Base-by-base conservation (phyloP, 2,329 filamentous ascomycete genomes). In the Neonectria sp. region DNA sequence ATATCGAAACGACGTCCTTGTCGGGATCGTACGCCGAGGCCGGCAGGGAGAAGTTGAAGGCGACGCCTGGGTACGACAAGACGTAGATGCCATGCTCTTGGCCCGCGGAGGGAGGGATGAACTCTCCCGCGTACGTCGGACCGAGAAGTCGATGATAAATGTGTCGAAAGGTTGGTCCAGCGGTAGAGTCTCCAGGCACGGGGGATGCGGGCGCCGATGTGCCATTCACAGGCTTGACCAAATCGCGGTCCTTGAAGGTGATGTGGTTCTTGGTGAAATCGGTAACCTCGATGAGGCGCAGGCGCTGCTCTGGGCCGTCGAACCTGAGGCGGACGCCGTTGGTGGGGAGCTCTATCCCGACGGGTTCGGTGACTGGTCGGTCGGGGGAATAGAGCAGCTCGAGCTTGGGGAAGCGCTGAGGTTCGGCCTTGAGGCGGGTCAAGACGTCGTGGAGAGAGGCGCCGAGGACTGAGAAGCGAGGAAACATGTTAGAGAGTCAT, bases 61-160 rank as follows among this genome's bases (percentile, higher is more conserved):
- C 94, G 33, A 99, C 91, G 0, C 96, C 96, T 1, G 95, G 95
- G 81, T 98, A 99, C 2, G 95, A 98, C 37, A 99, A 85, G 37
- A 97, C 91, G 77, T 98, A 99, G 25, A 90, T 92, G 17, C 95
- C 95, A 17, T 85, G 84, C 12, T 86, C 85, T 48, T 85, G 83
- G 40, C 85, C 82, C 3, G 84, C 85, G 1, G 84, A 76, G 1
- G 93, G 90, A n/a, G 92, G 88, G 43, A 97, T 87, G 77, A 95
- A 99, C 84, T 99, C 96, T 70, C 96, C 96, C 1, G 93, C 93
- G 79, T 97, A 98, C 0, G 95, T 97, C 21, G 95, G 95, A 0
- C 96, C 96, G 70, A 99, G 91, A n/a, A 98, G 86, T 60, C 93
- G 91, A 75, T 97, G 94, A 79, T 98, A 99, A 72, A 99, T 92